Evolutionary conservation across 2,329 filamentous ascomycete genomes (phyloP).

Genomic region (Gaeumannomyces sp.): DNA sequence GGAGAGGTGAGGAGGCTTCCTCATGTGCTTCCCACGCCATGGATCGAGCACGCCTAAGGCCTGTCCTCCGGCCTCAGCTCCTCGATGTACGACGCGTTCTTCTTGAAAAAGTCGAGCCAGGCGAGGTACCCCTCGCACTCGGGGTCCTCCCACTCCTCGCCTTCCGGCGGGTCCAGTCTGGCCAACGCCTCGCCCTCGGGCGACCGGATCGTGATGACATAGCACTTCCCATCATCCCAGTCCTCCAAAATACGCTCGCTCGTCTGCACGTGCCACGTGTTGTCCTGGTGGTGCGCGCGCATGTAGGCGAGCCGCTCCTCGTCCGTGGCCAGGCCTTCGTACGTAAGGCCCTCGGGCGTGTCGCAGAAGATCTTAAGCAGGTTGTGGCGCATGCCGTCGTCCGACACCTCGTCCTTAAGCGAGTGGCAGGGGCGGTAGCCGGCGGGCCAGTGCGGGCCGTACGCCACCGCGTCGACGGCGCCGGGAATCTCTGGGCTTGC

Average conservation of each 20-base stretch:
- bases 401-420: background rate
- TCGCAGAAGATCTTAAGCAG: constrained; percentile 1
- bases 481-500: no score
- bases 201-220: background rate
- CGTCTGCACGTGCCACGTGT: background rate
- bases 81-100: constrained; percentile 2
- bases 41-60: background rate
- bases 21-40: background rate
- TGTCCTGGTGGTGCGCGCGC: constrained; percentile 2
- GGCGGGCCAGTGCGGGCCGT: background rate
- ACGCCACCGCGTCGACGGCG: no score
- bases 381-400: background rate
- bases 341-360: background rate
- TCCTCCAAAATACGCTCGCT: background rate
- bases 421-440: background rate
- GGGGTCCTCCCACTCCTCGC: background rate
- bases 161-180: background rate
- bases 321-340: background rate
- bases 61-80: background rate
- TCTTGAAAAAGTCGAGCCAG: constrained; percentile 1
- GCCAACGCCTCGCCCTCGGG: background rate
- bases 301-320: constrained; percentile 1
- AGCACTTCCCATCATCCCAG: background rate
- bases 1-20: no score
- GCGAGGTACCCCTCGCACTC: background rate